phyloP scores from a whole-genome alignment of 2,329 filamentous ascomycete genomes.

The Mycogone perniciosa region DNA sequence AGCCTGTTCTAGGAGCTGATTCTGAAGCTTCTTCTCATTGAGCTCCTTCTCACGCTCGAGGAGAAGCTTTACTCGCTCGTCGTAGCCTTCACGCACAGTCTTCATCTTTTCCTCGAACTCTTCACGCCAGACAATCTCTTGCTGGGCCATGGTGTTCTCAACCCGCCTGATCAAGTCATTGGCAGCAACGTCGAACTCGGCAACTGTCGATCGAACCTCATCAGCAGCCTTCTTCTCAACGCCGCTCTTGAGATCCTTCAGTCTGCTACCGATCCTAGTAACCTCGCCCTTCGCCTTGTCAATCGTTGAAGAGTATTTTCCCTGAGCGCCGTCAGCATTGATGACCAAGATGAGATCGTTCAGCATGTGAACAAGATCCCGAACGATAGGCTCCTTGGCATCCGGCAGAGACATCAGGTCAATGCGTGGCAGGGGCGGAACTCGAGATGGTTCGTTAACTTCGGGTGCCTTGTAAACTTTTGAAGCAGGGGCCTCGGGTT shows the following conservation, averaged over 20 bases:
- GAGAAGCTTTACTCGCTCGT: slow-evolving; percentile 71
- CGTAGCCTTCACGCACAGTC: slow-evolving; percentile 69
- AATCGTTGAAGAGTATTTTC: slow-evolving; percentile 72
- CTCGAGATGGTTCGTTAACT: slow-evolving; percentile 59
- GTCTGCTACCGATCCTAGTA: slow-evolving; percentile 68
- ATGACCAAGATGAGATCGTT: slow-evolving; percentile 94
- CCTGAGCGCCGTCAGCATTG: slow-evolving; percentile 75
- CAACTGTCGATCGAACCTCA: slow-evolving; percentile 64
- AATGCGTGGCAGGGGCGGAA: slow-evolving; percentile 61
- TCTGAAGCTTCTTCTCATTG: slow-evolving; percentile 75
- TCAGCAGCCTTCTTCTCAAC: slow-evolving; percentile 66
- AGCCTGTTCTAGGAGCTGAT: slow-evolving; percentile 84
- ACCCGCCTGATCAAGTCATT: slow-evolving; percentile 84
- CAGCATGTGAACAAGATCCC: slow-evolving; percentile 89
- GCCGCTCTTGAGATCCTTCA: slow-evolving; percentile 64
- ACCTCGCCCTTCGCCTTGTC: slow-evolving; percentile 81
- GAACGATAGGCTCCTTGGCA: slow-evolving; percentile 78
- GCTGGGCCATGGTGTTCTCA: slow-evolving; percentile 71
- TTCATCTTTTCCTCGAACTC: slow-evolving; percentile 86
- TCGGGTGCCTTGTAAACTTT: slow-evolving; percentile 49
- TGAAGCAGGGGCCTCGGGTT: slow-evolving; percentile 20
- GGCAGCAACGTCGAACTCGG: slow-evolving; percentile 80
- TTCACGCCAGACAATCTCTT: slow-evolving; percentile 76
- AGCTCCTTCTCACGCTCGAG: slow-evolving; percentile 73
- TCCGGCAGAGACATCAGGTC: slow-evolving; percentile 70